Evolutionary conservation across 257 asterid species (phyloP).

Genomic region (Craterostigma plantagineum): DNA sequence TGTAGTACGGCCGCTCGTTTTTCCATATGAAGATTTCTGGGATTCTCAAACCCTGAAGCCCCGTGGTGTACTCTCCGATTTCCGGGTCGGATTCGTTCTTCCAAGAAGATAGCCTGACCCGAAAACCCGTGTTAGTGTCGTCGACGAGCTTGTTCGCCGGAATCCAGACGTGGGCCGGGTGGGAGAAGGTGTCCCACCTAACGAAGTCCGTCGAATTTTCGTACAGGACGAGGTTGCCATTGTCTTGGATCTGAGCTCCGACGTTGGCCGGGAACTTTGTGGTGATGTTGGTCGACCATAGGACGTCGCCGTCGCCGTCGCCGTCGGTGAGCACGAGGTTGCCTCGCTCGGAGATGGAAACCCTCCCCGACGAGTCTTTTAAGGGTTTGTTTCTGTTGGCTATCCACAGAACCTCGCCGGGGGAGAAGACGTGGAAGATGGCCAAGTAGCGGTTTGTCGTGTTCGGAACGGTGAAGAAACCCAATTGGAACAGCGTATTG

Average conservation of each 20-base stretch:
- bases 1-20: slow-evolving; percentile 15
- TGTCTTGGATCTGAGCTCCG: slow-evolving; percentile 14
- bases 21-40: slow-evolving; percentile 31
- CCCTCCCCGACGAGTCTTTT: slow-evolving; percentile 11
- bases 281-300: slow-evolving; percentile 18
- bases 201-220: slow-evolving; percentile 10
- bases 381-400: slow-evolving; percentile 24
- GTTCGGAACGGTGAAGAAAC: slow-evolving; percentile 13
- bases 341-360: slow-evolving; percentile 10
- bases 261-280: slow-evolving; percentile 9
- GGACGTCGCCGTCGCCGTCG: slow-evolving; percentile 3
- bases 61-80: slow-evolving; percentile 17
- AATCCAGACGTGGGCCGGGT: slow-evolving; percentile 17
- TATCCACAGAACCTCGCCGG: slow-evolving; percentile 17
- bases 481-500: slow-evolving; percentile 7
- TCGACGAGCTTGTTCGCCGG: slow-evolving; percentile 20
- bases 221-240: slow-evolving; percentile 21
- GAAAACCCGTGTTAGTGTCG: slow-evolving; percentile 15
- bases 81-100: slow-evolving; percentile 16
- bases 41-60: slow-evolving; percentile 17
- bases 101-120: slow-evolving; percentile 25
- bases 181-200: slow-evolving; percentile 27
- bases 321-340: slow-evolving; percentile 15
- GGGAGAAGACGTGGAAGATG: slow-evolving; percentile 17
- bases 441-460: slow-evolving; percentile 19